Evolutionary conservation across 108 stramenopile species (phyloP), one percentile per base, ranked within the genome.

Genomic region (Skeletonema potamos): DNA sequence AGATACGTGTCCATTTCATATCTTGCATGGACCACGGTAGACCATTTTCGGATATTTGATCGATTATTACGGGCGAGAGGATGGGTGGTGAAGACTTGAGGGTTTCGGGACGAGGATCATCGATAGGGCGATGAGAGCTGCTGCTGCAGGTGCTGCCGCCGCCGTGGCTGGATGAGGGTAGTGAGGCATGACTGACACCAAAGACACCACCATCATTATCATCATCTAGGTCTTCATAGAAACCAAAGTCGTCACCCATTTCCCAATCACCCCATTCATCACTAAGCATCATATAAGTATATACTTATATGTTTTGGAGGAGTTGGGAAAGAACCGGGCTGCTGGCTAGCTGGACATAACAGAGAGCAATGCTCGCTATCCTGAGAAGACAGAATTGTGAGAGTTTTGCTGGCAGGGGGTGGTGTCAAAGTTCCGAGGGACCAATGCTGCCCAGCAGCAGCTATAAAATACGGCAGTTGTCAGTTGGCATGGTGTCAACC

Each of bases 21-120:
- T 74, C 59, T 30, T 74, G 67, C 29, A 74, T n/a, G 39, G 68
- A 51, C 70, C 62, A 65, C 15, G 70, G 70, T 20, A 71, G 64
- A 0, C 60, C 69, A 4, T 71, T 32, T 12, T 66, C 64, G 4
- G 32, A 2, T 12, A 74, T 26, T 26, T 24, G 13, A 3, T 68
- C 43, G 2, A 69, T 34, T 0, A 68, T 41, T 2, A 13, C 11
- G n/a, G 41, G 12, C 2, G 73, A 32, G 1, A 74, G 57, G 58
- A 74, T 68, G 11, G 67, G 73, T 26, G 22, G 48, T 22, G 18
- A 6, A 7, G 34, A 6, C 7, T 34, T 4, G 34, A 51, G 48
- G 6, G 48, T 51, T 15, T 2, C 15, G 22, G 48, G 48, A n/a
- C 22, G 48, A 1, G 22, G 6, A 51, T 51, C 48, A 5, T 51